Evolutionary conservation across 306 rosid genomes (phyloP).

Genomic region (Cicer chorassanicum): DNA sequence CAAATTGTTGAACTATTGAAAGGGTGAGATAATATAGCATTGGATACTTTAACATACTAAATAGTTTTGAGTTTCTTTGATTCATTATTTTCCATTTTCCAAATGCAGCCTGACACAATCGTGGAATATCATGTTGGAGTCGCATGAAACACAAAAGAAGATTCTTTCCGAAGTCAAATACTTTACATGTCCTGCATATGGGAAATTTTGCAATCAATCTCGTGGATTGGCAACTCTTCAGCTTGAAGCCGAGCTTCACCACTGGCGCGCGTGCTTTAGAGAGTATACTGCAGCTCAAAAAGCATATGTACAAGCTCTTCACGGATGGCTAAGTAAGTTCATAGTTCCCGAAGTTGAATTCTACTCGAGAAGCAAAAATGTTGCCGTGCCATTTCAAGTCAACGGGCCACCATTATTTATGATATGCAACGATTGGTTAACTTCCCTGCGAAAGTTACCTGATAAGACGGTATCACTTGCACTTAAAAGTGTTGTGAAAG

Average conservation of each 20-base stretch:
- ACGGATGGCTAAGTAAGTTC: slow-evolving; percentile 89
- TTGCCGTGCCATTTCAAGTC: slow-evolving; percentile 53
- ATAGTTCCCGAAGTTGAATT: slow-evolving; percentile 77
- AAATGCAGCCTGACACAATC: slow-evolving; percentile 79
- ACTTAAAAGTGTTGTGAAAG: slow-evolving; percentile 67
- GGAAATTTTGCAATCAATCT: slow-evolving; percentile 77
- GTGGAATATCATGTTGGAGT: slow-evolving; percentile 85
- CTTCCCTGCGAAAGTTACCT: slow-evolving; percentile 73
- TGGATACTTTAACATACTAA: slow-evolving; percentile 36
- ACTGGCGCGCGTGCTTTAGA: slow-evolving; percentile 71
- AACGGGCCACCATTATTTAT: slow-evolving; percentile 79
- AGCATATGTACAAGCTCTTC: slow-evolving; percentile 79
- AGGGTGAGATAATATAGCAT: slow-evolving; percentile 67
- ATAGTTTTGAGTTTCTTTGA: slow-evolving; percentile 40
- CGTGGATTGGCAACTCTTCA: slow-evolving; percentile 78
- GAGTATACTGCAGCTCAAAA: slow-evolving; percentile 79
- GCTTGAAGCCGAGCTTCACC: slow-evolving; percentile 82
- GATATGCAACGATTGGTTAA: slow-evolving; percentile 77
- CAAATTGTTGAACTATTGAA: slow-evolving; percentile 84
- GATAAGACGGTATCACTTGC: slow-evolving; percentile 64
- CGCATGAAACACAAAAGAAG: slow-evolving; percentile 88
- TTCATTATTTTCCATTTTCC: slow-evolving; percentile 48
- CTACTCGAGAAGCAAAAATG: slow-evolving; percentile 64
- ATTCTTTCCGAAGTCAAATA: slow-evolving; percentile 78
- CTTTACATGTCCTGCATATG: slow-evolving; percentile 62